Base-by-base conservation (phyloP, 169 alveolate species). In the Plasmodium chabaudi region DNA sequence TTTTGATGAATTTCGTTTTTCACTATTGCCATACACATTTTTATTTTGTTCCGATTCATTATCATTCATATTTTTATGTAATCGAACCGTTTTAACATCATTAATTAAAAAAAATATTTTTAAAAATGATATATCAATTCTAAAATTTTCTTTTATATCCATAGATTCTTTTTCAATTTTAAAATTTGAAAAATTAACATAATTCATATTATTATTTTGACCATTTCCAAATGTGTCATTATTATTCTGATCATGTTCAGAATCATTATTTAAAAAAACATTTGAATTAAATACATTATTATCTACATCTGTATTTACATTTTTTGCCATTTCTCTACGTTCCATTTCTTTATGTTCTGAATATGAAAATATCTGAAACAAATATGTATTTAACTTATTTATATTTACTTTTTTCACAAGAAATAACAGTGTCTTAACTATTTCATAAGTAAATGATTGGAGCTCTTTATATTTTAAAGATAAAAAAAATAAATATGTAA, bases 91-190 rank as follows among this genome's bases (percentile, higher is more conserved):
- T 23, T 82, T 42, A 21, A 82, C 84, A 17, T 65, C 65, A 42
- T 67, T 34, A 9, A 82, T 9, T 10, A 67, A 13, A 47, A 56
- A 47, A 47, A 67, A 82, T 15, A 82, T 82, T 70, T 82, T 82
- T 42, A 82, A 19, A 61, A 82, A 82, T 3, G 90, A 82, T 10
- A 82, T 82, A 21, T 82, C 90, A 10, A 82, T 82, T 6, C 84
- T 55, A 56, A 82, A 82, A 34, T 82, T 82, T 46, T 82, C 90
- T 25, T 82, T 82, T 21, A 82, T 61, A n/a, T 82, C 82, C 72
- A 82, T 65, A n/a, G 46, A 46, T 42, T 63, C 88, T 57, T 64
- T 77, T 56, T 63, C 75, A 15, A 47, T 46, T 21, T 63, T 61
- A 55, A 63, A 77, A 55, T 77, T 53, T 6, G 57, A 19, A 9